Evolutionary conservation across 345 rosid species (phyloP), one percentile per base, ranked within the genome.

Genomic region (Dimocarpus longan): DNA sequence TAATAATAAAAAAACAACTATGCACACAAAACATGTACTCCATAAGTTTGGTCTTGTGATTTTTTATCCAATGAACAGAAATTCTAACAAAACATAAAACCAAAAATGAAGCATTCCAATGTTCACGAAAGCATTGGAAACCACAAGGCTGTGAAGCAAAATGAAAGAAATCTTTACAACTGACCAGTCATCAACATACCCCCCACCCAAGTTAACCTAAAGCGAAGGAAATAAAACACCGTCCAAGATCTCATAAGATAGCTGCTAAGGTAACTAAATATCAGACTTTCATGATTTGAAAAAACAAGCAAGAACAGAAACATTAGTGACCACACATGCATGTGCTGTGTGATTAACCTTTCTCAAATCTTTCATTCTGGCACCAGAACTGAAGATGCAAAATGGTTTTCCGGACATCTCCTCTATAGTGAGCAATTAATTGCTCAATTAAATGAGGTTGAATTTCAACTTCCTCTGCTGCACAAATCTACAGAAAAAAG

Each of bases 361-460:
- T 82, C 74, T 56, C 66, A 73, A 65, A n/a, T 80, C 70, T 82
- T 79, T 84, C 85, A 70, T 91, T 91, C 91, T 88, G 98, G 87
- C 89, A 92, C 99, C 98, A 93, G 86, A 94, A 93, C 76, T 93
- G 98, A 76, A 92, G 88, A 78, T 93, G 95, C 93, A 89, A 85
- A 67, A 94, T 86, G 54, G 93, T 82, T 88, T 88, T 94, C 79
- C 95, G 88, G 64, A 92, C 92, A 92, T 96, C 98, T 74, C 94
- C 86, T 66, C 83, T 85, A 85, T 89, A 90, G 77, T 67, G 80
- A 76, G 76, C 81, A 77, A 88, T 76, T 69, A 94, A 77, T 75
- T 87, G 83, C 90, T 90, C 87, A 37, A 89, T 78, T 56, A 87
- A 82, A 73, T 85, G 81, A 82, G 89, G 92, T 78, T 84, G 85